Percentiles rank a stretch among this genome's conserved stretches.
These are phyloP conservation scores for Cystobasidium pallidum DNA, from an alignment of 1,284 basidiomycete species.

Conservation along the genomic window DNA sequence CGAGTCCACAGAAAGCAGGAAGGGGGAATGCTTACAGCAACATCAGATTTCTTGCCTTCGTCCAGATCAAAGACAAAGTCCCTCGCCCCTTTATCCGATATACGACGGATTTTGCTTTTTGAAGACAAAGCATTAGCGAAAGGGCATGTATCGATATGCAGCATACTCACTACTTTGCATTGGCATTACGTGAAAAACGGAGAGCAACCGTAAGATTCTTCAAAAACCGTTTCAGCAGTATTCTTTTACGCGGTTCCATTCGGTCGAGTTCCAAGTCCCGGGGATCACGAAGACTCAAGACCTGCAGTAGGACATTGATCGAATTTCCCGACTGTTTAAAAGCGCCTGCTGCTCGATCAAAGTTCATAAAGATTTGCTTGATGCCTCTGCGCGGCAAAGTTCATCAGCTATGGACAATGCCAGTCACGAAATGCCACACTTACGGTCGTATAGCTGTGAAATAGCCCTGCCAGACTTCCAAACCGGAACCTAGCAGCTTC, in stretches of 20 bases:
- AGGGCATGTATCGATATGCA: neutral
- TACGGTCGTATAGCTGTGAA: conserved; percentile 38
- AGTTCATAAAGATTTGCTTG: conserved; percentile 32
- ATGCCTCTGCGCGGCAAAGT: conserved; percentile 3
- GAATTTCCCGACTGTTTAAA: conserved; percentile 35
- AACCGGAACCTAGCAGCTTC: conserved; percentile 6
- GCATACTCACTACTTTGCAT: conserved; percentile 18
- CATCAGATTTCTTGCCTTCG: conserved; percentile 6
- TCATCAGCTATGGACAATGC: neutral
- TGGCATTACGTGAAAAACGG: neutral
- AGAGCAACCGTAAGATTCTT: conserved; percentile 20
- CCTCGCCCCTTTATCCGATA: conserved; percentile 16
- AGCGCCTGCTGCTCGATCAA: conserved; percentile 32
- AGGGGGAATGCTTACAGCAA: conserved; percentile 9
- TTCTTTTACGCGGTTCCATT: neutral
- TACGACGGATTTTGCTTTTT: conserved; percentile 38
- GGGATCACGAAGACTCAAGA: conserved; percentile 15
- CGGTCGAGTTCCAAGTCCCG: conserved; percentile 10
- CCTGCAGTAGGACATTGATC: conserved; percentile 4
- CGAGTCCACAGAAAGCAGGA: no score
- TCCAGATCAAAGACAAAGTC: conserved; percentile 30
- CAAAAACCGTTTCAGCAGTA: conserved; percentile 20
- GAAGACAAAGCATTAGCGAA: neutral
- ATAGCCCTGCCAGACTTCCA: conserved; percentile 25
- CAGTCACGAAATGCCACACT: neutral